These are phyloP conservation scores for Coriolopsis trogii DNA, from an alignment of 1,284 basidiomycete species.

Conservation along the genomic window DNA sequence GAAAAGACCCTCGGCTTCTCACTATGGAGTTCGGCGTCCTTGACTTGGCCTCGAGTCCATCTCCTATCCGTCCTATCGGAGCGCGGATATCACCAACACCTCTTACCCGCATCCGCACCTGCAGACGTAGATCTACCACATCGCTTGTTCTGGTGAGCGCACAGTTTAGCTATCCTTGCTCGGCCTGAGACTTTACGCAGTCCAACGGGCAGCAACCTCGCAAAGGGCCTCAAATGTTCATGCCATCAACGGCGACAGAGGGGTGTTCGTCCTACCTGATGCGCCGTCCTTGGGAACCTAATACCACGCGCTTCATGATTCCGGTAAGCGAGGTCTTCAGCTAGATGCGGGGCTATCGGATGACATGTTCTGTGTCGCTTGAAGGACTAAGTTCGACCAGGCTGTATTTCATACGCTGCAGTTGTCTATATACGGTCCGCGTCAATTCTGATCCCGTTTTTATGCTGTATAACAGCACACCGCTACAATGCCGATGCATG, in stretches of 20 bases:
- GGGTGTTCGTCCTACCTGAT: not conserved
- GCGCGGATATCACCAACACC: slow-evolving; percentile 6
- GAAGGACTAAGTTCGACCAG: not conserved
- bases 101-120: no score
- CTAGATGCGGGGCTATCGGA: slow-evolving; percentile 9
- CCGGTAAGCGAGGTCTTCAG: not conserved
- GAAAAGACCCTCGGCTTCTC: no score
- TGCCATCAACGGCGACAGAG: not conserved
- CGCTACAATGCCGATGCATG: slow-evolving; percentile 6
- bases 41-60: not conserved
- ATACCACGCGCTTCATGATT: not conserved
- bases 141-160: no score
- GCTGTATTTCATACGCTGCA: no score
- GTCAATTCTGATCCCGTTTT: no score
- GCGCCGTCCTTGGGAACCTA: slow-evolving; percentile 9
- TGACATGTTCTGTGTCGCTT: slow-evolving; percentile 3
- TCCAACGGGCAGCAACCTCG: no score
- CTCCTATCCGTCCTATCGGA: slow-evolving; percentile 15
- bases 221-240: no score
- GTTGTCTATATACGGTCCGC: no score
- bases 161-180: no score
- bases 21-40: not conserved
- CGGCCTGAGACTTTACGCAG: no score
- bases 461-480: slow-evolving; percentile 23
- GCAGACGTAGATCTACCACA: no score